Percentiles rank a stretch among this genome's conserved stretches.
Conservation (phyloP, 306 rosid genomes). For the Gastrolobium bilobum region DNA sequence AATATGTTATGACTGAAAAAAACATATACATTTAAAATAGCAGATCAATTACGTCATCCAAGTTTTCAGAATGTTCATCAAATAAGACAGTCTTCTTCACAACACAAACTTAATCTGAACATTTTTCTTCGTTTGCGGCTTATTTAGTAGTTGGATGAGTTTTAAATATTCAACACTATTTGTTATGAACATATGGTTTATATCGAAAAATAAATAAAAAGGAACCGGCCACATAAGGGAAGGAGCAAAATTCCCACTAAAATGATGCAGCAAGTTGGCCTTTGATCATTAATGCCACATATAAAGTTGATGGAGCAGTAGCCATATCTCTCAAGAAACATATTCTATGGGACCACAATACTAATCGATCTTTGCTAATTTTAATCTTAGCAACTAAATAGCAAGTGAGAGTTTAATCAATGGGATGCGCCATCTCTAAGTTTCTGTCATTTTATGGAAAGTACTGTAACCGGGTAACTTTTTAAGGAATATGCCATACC, state of each 20-base stretch:
- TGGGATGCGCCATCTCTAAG: background rate
- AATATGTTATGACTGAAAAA: no score
- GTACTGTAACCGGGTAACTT: background rate
- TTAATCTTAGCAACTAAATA: background rate
- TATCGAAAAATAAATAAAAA: background rate
- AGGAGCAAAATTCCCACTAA: background rate
- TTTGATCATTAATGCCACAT: background rate
- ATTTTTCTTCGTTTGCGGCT: background rate
- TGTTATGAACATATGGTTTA: background rate
- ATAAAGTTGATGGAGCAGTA: conserved; percentile 20
- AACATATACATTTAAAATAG: no score
- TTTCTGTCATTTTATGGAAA: background rate
- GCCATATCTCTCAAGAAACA: conserved; percentile 30
- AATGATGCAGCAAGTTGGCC: conserved; percentile 3
- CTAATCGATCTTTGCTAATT: no score
- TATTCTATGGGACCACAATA: conserved; percentile 13
- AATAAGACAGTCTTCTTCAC: conserved; percentile 5
- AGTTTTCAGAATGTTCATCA: conserved; percentile 15
- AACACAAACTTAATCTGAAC: background rate
- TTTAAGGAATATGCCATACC: conserved; percentile 37
- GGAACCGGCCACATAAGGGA: background rate
- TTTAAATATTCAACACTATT: background rate
- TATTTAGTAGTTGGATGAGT: background rate
- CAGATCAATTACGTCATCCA: no score
- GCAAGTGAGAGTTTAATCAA: background rate